phyloP scores from a whole-genome alignment of 495 filamentous ascomycete genomes.

The Penicillium coprophilum region DNA sequence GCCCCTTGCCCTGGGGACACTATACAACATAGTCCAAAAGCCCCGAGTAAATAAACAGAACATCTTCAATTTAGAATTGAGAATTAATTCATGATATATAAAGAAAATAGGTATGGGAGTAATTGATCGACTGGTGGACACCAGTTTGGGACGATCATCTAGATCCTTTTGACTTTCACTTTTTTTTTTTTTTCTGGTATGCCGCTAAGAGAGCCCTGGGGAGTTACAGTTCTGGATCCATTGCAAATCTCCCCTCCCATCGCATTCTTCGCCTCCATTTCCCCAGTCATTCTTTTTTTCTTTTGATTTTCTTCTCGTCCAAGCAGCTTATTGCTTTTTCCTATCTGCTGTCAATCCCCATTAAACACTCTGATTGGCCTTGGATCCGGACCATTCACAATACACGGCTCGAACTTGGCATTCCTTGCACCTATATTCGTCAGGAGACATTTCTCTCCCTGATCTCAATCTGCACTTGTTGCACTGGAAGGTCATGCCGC shows the following conservation, averaged over 20 bases:
- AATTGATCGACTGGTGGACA: constrained; percentile 5
- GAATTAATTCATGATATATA: too few relatives aligned
- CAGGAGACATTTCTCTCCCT: constrained; percentile 10
- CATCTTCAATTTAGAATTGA: too few relatives aligned
- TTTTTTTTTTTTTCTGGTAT: constrained; percentile 19
- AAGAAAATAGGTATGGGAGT: too few relatives aligned
- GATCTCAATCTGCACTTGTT: constrained; percentile 11
- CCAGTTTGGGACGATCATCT: constrained; percentile 5
- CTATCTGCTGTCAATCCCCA: constrained; percentile 20
- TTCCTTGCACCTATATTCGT: constrained; percentile 6
- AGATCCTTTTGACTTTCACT: constrained; percentile 19
- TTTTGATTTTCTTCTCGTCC: not conserved
- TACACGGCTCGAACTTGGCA: constrained; percentile 4
- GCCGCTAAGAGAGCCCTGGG: constrained; percentile 4
- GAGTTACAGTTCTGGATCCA: constrained; percentile 12
- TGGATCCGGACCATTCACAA: constrained; percentile 15
- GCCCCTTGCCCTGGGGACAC: constrained; percentile 14
- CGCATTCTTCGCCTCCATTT: constrained; percentile 15
- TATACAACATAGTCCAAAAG: too few relatives aligned
- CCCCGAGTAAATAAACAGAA: constrained; percentile 2
- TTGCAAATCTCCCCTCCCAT: constrained; percentile 12
- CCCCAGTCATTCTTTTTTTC: constrained; percentile 10
- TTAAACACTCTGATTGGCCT: not conserved
- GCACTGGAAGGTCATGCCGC: constrained; percentile 26
- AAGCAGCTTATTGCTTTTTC: constrained; percentile 8